Base-by-base conservation (phyloP, 1,284 basidiomycete genomes). In the Puccinia horiana region DNA sequence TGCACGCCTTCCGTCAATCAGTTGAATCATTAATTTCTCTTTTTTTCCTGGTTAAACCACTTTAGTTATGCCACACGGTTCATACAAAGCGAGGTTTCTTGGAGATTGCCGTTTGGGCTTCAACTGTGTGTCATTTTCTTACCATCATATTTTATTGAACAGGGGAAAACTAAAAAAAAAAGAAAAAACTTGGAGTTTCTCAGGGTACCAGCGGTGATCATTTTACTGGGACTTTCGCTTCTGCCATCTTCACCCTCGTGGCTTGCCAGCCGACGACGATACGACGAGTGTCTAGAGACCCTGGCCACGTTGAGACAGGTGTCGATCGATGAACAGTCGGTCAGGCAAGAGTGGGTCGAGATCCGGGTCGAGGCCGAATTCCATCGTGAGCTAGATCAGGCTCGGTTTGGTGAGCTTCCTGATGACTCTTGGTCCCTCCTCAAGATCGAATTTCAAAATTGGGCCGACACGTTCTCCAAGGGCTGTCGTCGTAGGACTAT, bases 101-200 rank as follows among this genome's bases (percentile, higher is more conserved):
- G 85, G 77, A 72, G 84, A 44, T 49, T 84, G 5, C 84, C 84
- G 2, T 85, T 85, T 58, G 61, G 83, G 8, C 72, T 85, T 23
- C 84, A 85, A 77, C 82, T 82, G 79, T 81, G 29, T 32, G 79
- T 58, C 8, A 20, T 35, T 12, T 65, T 32, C 5, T 35, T 74
- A n/a, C n/a, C n/a, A n/a, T n/a, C n/a, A n/a, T n/a, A n/a, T n/a
- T n/a, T n/a, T n/a, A n/a, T n/a, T n/a, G n/a, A n/a, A n/a, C n/a
- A n/a, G n/a, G n/a, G n/a, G n/a, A n/a, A n/a, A n/a, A n/a, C n/a
- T n/a, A n/a, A n/a, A n/a, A n/a, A n/a, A n/a, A n/a, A n/a, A n/a
- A n/a, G n/a, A n/a, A n/a, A n/a, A n/a, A n/a, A n/a, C n/a, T n/a
- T n/a, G n/a, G n/a, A n/a, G n/a, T n/a, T n/a, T n/a, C n/a, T n/a